Percentiles rank a stretch among this genome's conserved stretches.
Conservation (phyloP, 1,284 basidiomycete species). For the Irpex rosettiformis region DNA sequence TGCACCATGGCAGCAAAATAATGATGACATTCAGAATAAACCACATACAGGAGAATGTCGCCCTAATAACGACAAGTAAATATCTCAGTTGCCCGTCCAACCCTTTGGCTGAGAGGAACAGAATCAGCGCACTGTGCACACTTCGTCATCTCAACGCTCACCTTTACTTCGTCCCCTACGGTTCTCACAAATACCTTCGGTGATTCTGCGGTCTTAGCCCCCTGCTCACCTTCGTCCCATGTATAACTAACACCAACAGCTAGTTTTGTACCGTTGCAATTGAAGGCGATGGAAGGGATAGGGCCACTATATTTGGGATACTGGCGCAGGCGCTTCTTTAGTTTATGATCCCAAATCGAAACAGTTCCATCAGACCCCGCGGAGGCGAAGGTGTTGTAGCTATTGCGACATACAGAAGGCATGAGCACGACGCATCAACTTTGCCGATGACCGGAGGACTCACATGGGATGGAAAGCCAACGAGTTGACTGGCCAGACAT, state of each 20-base stretch:
- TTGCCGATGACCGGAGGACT: conserved; percentile 22
- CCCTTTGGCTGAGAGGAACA: conserved; percentile 14
- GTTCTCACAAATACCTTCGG: conserved; percentile 35
- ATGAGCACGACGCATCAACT: conserved; percentile 1
- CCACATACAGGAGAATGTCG: neutral
- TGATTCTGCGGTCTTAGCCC: conserved; percentile 44
- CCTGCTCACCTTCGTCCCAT: conserved; percentile 82
- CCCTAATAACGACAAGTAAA: neutral
- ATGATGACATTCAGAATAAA: neutral
- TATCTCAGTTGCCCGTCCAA: conserved; percentile 12
- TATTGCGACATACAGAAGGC: conserved; percentile 25
- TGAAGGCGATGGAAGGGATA: conserved; percentile 77
- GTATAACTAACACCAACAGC: conserved; percentile 84
- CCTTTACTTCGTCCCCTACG: conserved; percentile 55
- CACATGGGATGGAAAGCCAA: conserved; percentile 91
- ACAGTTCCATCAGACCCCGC: conserved; percentile 91
- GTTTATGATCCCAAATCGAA: conserved; percentile 95
- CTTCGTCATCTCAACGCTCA: conserved; percentile 24
- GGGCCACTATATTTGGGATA: conserved; percentile 78
- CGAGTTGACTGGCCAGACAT: conserved; percentile 97
- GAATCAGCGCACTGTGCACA: neutral
- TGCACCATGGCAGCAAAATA: neutral
- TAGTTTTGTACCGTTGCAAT: conserved; percentile 76
- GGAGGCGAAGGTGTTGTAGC: conserved; percentile 93
- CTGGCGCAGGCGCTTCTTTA: conserved; percentile 92